Conservation (phyloP, 768 basidiomycete species). For the Rhizopogon vulgaris region DNA sequence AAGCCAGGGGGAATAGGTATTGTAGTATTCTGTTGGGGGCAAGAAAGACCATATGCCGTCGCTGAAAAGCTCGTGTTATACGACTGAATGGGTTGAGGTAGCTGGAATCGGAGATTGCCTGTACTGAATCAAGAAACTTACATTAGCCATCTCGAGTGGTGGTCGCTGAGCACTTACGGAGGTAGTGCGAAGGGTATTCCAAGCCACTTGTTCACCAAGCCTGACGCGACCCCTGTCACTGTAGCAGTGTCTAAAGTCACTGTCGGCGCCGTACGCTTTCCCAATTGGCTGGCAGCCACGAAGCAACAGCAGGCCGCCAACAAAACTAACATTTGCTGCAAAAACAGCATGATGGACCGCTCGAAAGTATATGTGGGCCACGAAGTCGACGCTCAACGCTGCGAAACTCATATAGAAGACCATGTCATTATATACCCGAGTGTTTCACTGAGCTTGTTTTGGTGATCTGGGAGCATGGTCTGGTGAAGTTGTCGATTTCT, state of each 20-base stretch:
- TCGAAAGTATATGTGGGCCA: not conserved
- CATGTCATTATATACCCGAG: not conserved
- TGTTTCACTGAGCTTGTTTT: not conserved
- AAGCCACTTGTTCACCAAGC: constrained; percentile 24
- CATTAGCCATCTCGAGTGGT: not conserved
- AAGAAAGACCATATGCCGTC: constrained; percentile 29
- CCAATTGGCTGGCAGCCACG: not conserved
- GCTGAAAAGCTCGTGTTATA: constrained; percentile 30
- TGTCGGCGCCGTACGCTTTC: constrained; percentile 7
- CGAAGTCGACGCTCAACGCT: not conserved
- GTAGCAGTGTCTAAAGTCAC: constrained; percentile 24
- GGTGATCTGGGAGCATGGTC: not conserved
- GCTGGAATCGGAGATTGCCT: constrained; percentile 30
- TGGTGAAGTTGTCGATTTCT: not conserved
- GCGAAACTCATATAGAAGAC: not conserved
- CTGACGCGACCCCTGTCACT: constrained; percentile 21
- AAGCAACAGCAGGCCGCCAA: not conserved
- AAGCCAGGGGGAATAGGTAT: constrained; percentile 11
- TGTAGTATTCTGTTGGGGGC: constrained; percentile 28
- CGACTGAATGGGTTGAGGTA: constrained; percentile 21
- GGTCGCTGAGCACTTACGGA: constrained; percentile 23
- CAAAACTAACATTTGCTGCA: not conserved
- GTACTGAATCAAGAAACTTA: constrained; percentile 14
- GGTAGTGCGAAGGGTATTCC: constrained; percentile 37
- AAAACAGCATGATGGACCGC: not conserved